Conservation (phyloP, 2,329 filamentous ascomycete genomes). For the Xylaria polymorpha region DNA sequence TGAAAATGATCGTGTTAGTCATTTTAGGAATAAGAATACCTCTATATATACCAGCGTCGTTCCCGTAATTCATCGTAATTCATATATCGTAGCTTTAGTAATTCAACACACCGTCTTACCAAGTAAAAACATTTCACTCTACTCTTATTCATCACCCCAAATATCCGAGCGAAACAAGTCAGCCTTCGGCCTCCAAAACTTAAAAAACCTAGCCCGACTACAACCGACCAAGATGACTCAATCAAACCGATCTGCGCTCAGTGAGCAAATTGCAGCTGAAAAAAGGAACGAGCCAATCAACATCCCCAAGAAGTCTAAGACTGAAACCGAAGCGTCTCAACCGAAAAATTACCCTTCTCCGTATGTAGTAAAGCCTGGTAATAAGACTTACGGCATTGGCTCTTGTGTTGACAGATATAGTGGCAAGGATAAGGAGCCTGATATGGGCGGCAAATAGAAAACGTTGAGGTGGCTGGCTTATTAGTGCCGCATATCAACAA, state of each 20-base stretch:
- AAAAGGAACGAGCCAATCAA: too few relatives aligned
- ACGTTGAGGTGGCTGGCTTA: background rate
- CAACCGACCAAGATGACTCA: background rate
- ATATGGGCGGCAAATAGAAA: background rate
- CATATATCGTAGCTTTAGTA: background rate
- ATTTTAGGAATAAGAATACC: background rate
- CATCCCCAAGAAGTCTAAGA: background rate
- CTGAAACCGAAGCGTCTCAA: background rate
- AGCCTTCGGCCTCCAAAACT: background rate
- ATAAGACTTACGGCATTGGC: background rate
- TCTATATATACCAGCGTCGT: background rate
- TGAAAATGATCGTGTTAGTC: background rate
- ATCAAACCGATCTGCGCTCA: background rate
- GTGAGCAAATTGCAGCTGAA: background rate
- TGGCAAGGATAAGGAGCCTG: slow-evolving; percentile 50
- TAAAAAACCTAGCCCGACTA: background rate
- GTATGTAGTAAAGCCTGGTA: background rate
- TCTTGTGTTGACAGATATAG: slow-evolving; percentile 16
- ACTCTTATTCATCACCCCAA: background rate
- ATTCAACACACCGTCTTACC: background rate
- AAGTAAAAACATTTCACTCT: background rate
- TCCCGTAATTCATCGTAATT: background rate
- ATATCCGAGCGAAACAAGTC: background rate
- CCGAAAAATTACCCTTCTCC: slow-evolving; percentile 6
- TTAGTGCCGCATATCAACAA: background rate